phyloP scores from a whole-genome alignment of 176 grass and related monocot species.

The Hsuehochloa calcarea region DNA sequence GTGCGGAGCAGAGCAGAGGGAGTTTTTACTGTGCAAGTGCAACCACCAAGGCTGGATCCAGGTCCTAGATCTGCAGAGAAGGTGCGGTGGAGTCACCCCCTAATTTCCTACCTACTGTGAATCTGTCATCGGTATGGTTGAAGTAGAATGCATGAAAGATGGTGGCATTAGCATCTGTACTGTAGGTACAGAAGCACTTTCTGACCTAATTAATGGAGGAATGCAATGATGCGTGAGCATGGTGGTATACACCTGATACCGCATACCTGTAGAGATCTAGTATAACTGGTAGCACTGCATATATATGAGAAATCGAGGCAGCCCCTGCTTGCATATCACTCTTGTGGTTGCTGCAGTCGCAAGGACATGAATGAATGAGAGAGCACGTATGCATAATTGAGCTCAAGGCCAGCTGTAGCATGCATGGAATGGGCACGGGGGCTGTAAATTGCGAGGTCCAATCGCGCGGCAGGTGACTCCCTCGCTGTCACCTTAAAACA shows the following conservation, averaged over 20 bases:
- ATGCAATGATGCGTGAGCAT: not conserved
- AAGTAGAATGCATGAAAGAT: too few relatives aligned
- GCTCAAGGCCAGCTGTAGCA: not conserved
- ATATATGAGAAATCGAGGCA: not conserved
- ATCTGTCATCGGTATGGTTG: not conserved
- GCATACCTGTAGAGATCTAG: too few relatives aligned
- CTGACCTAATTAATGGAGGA: not conserved
- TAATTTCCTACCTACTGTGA: not conserved
- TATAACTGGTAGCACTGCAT: not conserved
- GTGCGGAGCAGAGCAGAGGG: not conserved
- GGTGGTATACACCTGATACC: not conserved
- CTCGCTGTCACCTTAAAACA: not conserved
- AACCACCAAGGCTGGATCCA: not conserved
- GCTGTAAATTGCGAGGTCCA: slow-evolving; percentile 29
- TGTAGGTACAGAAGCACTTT: not conserved
- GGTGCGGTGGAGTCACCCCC: not conserved
- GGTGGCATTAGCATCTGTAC: not conserved
- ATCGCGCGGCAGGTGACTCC: not conserved
- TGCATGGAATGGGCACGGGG: not conserved
- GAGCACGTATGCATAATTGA: not conserved
- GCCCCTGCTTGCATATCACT: not conserved
- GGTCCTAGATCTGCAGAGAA: too few relatives aligned
- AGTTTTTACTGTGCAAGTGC: not conserved
- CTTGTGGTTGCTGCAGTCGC: not conserved
- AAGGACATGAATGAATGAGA: not conserved